Evolutionary conservation across 257 asterid genomes (phyloP), one percentile per base, ranked within the genome.

Genomic region (Thymus mandschuricus): DNA sequence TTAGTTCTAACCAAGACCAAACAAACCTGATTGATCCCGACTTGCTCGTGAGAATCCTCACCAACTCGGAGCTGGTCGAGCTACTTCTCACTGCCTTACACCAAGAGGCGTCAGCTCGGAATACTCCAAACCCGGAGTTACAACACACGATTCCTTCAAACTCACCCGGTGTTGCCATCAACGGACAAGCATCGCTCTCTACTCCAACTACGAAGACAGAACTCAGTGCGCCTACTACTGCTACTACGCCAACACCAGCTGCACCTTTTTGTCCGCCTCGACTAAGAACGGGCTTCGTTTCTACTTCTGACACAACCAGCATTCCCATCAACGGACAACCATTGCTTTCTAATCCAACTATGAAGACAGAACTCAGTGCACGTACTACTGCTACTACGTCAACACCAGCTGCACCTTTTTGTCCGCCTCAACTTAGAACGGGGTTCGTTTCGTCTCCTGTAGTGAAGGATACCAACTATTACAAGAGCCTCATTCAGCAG

Each of bases 401-500:
- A 27, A 4, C 41, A 27, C 12, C 56, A 9, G 56, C 69, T 27
- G 60, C 27, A 38, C 41, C 41, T 38, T 38, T 38, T 57, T 8
- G 3, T 64, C 56, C 55, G 1, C 69, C 69, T 29, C 69, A 64
- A 44, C 56, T 10, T 45, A 10, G 29, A 29, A 29, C 56, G 1
- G 69, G 69, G 30, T 30, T 29, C 27, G 13, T 9, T 43, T 12
- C 38, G 1, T 11, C 41, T 11, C 27, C 40, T 9, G 12, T 12
- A 6, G 11, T 27, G 13, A 65, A 65, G 70, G 70, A 65, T 27
- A 8, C n/a, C 1, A 65, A 1, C 70, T 65, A 65, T 48, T 65
- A 48, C 4, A 46, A 48, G 70, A 48, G 33, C 70, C 70, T 65
- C 31, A 65, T 65, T n/a, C 59, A 65, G 59, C 58, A 65, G 55